Evolutionary conservation across 305 asterid genomes (phyloP).

Genomic region (Fraxinus dipetala): DNA sequence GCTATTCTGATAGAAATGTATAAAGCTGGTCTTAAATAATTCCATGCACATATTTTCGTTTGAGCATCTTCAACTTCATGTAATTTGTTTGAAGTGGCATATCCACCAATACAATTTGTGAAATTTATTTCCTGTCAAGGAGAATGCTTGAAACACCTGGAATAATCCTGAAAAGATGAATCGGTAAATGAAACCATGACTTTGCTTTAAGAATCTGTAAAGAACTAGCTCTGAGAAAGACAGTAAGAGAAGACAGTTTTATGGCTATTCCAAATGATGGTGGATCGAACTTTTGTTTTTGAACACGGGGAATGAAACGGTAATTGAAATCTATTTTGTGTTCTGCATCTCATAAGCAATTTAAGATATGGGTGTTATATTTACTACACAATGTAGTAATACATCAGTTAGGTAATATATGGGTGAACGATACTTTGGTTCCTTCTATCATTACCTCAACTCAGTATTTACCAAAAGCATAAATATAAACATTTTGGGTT

Average conservation of each 20-base stretch:
- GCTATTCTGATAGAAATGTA: background rate
- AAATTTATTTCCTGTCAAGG: background rate
- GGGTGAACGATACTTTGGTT: background rate
- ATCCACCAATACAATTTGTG: background rate
- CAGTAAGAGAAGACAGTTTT: background rate
- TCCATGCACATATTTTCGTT: background rate
- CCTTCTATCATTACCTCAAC: background rate
- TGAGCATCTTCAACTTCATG: background rate
- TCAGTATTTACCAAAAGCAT: background rate
- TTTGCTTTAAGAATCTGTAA: background rate
- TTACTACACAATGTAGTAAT: background rate
- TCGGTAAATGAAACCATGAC: background rate
- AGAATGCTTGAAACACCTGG: background rate
- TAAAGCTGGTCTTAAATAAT: background rate
- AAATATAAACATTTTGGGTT: background rate
- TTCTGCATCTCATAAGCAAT: background rate
- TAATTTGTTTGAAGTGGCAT: conserved; percentile 7
- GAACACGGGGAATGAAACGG: background rate
- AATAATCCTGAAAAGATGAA: background rate
- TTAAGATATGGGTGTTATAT: background rate
- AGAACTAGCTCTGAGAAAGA: background rate
- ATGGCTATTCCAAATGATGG: background rate
- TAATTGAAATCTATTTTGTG: background rate
- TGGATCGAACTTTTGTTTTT: background rate
- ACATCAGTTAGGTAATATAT: background rate